Evolutionary conservation across 805 yeast species (phyloP), one percentile per base, ranked within the genome.

Genomic region (Candida yuanshanica): DNA sequence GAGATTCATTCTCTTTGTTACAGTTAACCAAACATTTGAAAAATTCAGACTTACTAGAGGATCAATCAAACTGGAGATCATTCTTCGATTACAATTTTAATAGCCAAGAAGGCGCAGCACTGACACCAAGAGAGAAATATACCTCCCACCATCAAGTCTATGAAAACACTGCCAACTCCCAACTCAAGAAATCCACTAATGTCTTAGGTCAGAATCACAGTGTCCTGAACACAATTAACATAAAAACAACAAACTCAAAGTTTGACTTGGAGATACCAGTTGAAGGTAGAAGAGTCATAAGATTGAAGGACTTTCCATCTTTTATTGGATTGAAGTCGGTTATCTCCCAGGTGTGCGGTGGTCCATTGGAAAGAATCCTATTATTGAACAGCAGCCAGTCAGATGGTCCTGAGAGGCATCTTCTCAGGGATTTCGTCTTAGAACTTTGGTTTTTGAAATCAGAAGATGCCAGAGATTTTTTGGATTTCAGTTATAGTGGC

Each of bases 291-390:
- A 56, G 70, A 43, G 58, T 65, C 2, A 44, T 76, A 12, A 55
- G 64, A 14, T 42, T 74, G 4, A 55, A 52, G n/a, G 63, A 67
- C 16, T 55, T 77, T 20, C 72, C 77, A 0, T 40, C 51, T 0
- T 51, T 56, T 22, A 67, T 75, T 8, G 78, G 82, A 8, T 47
- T 79, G 8, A 65, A 65, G 18, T 65, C 76, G 29, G 60, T 83
- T 9, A 48, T 84, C 16, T 54, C 76, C 1, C 83, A 77, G 39
- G 63, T 82, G 0, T 65, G 69, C 48, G 90, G 93, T 2, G 95
- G 95, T 0, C 84, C 87, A 0, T 59, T 84, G 37, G 86, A 81
- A 46, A 70, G 68, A 38, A 50, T 81, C 5, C 63, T 58, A 12
- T 50, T 65, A 22, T 55, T 51, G n/a, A 49, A 29, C n/a, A 20